Evolutionary conservation across 2,329 filamentous ascomycete species (phyloP), one percentile per base, ranked within the genome.

Genomic region (Alternaria viburni): DNA sequence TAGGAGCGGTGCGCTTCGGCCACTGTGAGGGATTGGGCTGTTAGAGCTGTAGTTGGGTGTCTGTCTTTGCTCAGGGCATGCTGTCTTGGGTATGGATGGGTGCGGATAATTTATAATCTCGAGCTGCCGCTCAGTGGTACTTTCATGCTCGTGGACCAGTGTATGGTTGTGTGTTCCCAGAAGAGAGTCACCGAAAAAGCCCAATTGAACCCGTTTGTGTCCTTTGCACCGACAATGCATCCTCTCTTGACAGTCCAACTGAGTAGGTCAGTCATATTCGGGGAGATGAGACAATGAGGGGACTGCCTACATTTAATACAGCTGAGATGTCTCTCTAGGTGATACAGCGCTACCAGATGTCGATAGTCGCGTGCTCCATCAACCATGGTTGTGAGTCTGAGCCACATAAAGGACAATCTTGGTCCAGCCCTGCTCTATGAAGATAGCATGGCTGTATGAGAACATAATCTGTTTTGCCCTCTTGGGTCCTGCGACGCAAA

Each of bases 1-100:
- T 19, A 62, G 74, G 12, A 62, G 69, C 57, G 74, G 75, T 6
- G 74, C 74, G 23, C 56, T 77, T 46, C 66, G 74, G 21, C 74
- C 75, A 3, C 54, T 76, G 8, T 62, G 12, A 52, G 11, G 28
- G 2, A 3, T 2, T 51, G 49, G 5, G 15, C 8, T 15, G 13
- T 15, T n/a, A 51, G 7, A 36, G 13, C 8, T n/a, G 21, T 36
- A 15, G 13, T 51, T 15, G 7, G 15, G 49, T 21, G 44, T 21
- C 13, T 30, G 1, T 7, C 28, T 23, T 6, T 36, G 11, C 12
- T 7, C 6, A 36, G 3, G 32, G 12, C 8, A 51, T 23, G 12
- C 7, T 15, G 17, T 15, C 15, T 21, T n/a, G 11, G 28, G 17
- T 51, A 10, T n/a, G 19, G 13, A 15, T 36, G 17, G 8, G 5